Base-by-base conservation (phyloP, 352 stramenopile genomes). In the Phytophthora tubulina region DNA sequence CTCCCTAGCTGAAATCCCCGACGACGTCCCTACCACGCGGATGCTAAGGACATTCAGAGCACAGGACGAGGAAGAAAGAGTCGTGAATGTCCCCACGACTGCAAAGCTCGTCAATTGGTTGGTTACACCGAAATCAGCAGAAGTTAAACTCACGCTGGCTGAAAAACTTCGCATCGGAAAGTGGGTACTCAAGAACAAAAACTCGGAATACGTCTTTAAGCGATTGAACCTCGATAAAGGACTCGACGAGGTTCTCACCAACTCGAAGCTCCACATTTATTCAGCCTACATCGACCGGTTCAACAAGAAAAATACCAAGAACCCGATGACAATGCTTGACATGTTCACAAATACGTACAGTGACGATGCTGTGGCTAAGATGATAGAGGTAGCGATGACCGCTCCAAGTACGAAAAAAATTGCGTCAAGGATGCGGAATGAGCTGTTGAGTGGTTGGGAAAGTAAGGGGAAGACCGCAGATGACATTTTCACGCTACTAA, bases 281-380 rank as follows among this genome's bases (percentile, higher is more conserved):
- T 27, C 21, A 14, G 14, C 27, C 7, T 49, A 64, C 5, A 52
- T 57, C 35, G 27, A 66, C 21, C 46, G 14, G 2, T 57, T 56
- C 44, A 70, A 64, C 44, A 63, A 63, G 30, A 52, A 58, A 35
- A 44, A 64, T 35, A 21, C 51, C 36, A 32, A 8, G 6, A 39
- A 64, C 6, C 39, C 38, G 45, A 15, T 58, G 27, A 31, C 32
- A 6, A 46, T 70, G 44, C 3, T 63, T 13, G 62, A 58, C 35
- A 59, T 57, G 42, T 63, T 70, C 30, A 63, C 42, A 13, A 50
- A 50, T 10, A 51, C 31, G 31, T 63, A 70, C 35, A 33, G 42
- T 17, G 32, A 63, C 7, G 42, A 42, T 0, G 52, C 11, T 17
- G 35, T 63, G 33, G 36, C 45, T 6, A 70, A 48, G 11, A 38